These are phyloP conservation scores for Lepidium didymum DNA, from an alignment of 345 rosid species.

Conservation along the genomic window DNA sequence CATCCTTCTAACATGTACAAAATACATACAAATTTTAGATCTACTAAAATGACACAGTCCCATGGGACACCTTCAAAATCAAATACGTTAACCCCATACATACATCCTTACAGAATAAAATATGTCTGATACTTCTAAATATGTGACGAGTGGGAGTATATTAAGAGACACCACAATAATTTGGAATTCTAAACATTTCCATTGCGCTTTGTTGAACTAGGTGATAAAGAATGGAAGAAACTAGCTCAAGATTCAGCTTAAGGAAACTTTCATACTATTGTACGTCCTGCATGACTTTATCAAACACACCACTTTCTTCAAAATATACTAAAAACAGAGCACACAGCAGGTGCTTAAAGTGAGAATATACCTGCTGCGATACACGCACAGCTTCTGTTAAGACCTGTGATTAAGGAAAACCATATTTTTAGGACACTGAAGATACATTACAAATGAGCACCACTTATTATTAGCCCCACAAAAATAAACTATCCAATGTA, in stretches of 20 bases:
- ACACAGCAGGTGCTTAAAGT: neutral
- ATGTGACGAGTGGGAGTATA: neutral
- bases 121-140: neutral
- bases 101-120: neutral
- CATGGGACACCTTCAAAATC: neutral
- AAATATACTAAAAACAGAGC: neutral
- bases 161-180: neutral
- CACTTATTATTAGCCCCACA: conserved; percentile 8
- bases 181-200: neutral
- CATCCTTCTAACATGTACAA: conserved; percentile 1
- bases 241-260: conserved; percentile 1
- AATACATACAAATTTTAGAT: conserved; percentile 4
- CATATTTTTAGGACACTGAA: conserved; percentile 11
- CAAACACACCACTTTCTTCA: conserved; percentile 9
- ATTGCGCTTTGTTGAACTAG: neutral
- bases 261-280: conserved; percentile 6
- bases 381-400: conserved; percentile 86
- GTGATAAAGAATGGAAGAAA: neutral
- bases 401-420: conserved; percentile 49
- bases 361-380: conserved; percentile 63
- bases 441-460: neutral
- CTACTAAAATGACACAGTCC: conserved; percentile 2
- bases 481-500: conserved; percentile 1
- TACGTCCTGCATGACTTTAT: neutral
- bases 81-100: neutral